phyloP scores from a whole-genome alignment of 1,284 basidiomycete species.

The Malassezia dermatis region DNA sequence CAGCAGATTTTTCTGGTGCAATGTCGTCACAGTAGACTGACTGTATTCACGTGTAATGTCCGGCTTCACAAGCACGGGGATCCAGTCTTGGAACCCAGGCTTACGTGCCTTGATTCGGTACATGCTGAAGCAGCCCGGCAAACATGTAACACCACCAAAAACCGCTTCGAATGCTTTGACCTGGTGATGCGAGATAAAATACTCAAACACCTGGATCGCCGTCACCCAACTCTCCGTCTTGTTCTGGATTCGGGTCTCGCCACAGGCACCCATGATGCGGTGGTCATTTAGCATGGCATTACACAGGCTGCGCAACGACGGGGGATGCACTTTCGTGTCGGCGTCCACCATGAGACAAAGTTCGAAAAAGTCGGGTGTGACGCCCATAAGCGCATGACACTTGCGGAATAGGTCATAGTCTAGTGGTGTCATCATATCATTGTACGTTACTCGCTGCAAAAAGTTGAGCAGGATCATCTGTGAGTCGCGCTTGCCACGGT shows the following conservation, averaged over 20 bases:
- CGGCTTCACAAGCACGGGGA: conserved; percentile 91
- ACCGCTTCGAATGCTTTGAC: conserved; percentile 98
- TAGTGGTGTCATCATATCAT: conserved; percentile 93
- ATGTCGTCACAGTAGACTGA: conserved; percentile 78
- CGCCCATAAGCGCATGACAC: conserved; percentile 88
- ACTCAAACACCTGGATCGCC: conserved; percentile 94
- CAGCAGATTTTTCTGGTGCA: conserved; percentile 96
- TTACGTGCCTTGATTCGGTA: conserved; percentile 91
- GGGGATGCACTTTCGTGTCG: conserved; percentile 55
- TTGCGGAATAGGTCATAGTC: conserved; percentile 98
- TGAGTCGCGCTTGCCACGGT: conserved; percentile 95
- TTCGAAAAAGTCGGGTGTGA: conserved; percentile 99
- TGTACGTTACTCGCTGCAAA: conserved; percentile 95
- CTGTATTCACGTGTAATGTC: conserved; percentile 96
- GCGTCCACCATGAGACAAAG: conserved; percentile 97
- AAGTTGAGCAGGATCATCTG: conserved; percentile 99
- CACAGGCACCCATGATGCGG: conserved; percentile 97
- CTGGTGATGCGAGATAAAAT: conserved; percentile 97
- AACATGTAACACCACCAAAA: conserved; percentile 96
- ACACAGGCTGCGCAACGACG: conserved; percentile 31
- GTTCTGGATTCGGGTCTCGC: conserved; percentile 96
- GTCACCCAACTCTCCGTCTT: conserved; percentile 92
- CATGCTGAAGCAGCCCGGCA: conserved; percentile 99
- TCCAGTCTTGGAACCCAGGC: conserved; percentile 75
- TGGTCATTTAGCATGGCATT: conserved; percentile 95